A percentile compares a stretch with the other conserved stretches of the same genome.
Conservation (phyloP, 1,139 yeast species). For the Pichia sp. region DNA sequence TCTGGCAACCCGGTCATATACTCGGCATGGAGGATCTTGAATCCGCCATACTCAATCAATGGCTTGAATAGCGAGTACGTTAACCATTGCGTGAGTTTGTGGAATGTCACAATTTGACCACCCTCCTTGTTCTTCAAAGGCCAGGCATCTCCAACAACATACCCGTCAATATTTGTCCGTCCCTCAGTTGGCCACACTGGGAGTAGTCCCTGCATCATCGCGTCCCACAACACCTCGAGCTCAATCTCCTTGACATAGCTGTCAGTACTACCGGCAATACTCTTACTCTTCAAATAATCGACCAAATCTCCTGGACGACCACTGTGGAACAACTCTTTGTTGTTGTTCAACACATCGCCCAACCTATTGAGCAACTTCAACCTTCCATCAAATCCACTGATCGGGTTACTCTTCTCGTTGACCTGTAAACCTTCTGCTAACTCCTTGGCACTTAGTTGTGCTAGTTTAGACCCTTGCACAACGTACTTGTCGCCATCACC, state of each 20-base stretch:
- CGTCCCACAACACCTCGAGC: slow-evolving; percentile 46
- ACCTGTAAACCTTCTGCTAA: slow-evolving; percentile 43
- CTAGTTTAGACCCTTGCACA: slow-evolving; percentile 42
- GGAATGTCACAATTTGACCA: slow-evolving; percentile 49
- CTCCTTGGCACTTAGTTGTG: slow-evolving; percentile 31
- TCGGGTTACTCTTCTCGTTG: slow-evolving; percentile 38
- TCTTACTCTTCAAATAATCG: slow-evolving; percentile 37
- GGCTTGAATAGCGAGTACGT: slow-evolving; percentile 55
- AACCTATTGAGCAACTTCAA: slow-evolving; percentile 41
- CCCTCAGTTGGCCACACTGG: slow-evolving; percentile 59
- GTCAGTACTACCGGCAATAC: slow-evolving; percentile 12
- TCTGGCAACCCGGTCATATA: slow-evolving; percentile 60
- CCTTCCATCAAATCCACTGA: slow-evolving; percentile 53
- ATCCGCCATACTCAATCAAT: slow-evolving; percentile 40
- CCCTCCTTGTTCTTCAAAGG: slow-evolving; percentile 34
- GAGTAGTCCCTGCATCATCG: slow-evolving; percentile 47
- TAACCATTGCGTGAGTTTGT: slow-evolving; percentile 60
- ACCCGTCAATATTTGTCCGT: slow-evolving; percentile 45
- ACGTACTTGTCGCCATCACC: slow-evolving; percentile 33
- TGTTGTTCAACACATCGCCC: slow-evolving; percentile 41
- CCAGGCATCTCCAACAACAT: slow-evolving; percentile 60
- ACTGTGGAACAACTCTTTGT: slow-evolving; percentile 41
- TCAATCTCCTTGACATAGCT: slow-evolving; percentile 31
- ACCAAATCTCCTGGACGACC: slow-evolving; percentile 54
- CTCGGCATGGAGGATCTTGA: slow-evolving; percentile 38